phyloP scores from a whole-genome alignment of 148 eudicot genomes.

The Rhododendron molle region DNA sequence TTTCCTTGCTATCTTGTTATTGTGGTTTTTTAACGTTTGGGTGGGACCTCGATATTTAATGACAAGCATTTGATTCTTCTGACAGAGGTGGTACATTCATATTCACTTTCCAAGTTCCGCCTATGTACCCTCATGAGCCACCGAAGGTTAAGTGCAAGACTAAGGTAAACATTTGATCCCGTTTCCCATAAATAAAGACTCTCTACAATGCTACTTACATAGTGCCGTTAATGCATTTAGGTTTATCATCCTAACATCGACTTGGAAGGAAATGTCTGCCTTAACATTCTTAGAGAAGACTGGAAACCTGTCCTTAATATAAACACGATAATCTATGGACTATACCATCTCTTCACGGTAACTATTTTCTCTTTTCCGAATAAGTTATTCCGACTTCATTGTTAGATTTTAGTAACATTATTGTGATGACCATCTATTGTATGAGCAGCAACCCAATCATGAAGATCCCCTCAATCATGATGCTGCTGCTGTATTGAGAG shows the following conservation, averaged over 20 bases:
- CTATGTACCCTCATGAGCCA: slow-evolving; percentile 67
- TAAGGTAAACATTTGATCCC: slow-evolving; percentile 31
- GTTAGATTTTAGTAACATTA: background rate
- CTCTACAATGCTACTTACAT: background rate
- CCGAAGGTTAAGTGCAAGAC: slow-evolving; percentile 79
- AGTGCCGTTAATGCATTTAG: slow-evolving; percentile 10
- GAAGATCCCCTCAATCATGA: slow-evolving; percentile 96
- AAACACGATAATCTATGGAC: slow-evolving; percentile 79
- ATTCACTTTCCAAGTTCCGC: slow-evolving; percentile 56
- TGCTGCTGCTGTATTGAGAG: slow-evolving; percentile 89
- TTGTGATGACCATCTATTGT: background rate
- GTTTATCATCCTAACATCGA: slow-evolving; percentile 93
- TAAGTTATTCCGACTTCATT: background rate
- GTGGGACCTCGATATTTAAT: background rate
- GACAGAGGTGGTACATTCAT: slow-evolving; percentile 56
- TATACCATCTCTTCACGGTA: slow-evolving; percentile 88
- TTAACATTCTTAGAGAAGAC: slow-evolving; percentile 89
- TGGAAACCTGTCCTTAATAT: slow-evolving; percentile 90
- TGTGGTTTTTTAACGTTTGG: background rate
- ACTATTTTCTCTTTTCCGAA: background rate
- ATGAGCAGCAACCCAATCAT: slow-evolving; percentile 75
- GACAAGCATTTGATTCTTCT: background rate
- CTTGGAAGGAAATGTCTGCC: slow-evolving; percentile 92
- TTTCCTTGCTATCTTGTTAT: background rate
- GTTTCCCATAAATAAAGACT: background rate